Conservation (phyloP, 345 rosid species). For the Ceriops decandra region DNA sequence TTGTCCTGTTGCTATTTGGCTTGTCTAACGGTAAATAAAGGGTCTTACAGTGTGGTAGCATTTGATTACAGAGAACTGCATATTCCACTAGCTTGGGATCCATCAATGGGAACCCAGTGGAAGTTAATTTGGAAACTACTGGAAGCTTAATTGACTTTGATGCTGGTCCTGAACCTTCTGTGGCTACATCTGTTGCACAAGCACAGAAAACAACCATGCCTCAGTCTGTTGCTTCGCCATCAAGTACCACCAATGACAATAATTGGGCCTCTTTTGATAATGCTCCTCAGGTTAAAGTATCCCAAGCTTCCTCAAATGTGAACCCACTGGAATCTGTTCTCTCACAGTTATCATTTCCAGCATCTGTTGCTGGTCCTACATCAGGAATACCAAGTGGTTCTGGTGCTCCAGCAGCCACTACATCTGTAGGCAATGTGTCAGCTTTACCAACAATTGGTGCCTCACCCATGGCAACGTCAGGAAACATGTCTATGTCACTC, state of each 20-base stretch:
- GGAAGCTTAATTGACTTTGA: constrained; percentile 91
- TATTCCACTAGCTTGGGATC: constrained; percentile 67
- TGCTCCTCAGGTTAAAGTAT: constrained; percentile 38
- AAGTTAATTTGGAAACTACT: constrained; percentile 56
- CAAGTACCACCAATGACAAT: constrained; percentile 41
- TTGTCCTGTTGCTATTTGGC: not conserved
- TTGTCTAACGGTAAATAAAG: not conserved
- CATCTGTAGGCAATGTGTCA: constrained; percentile 28
- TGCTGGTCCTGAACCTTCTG: constrained; percentile 68
- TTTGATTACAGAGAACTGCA: constrained; percentile 59
- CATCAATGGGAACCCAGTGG: constrained; percentile 52
- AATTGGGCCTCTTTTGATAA: constrained; percentile 81
- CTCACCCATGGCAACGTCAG: constrained; percentile 24
- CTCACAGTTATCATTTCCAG: constrained; percentile 57
- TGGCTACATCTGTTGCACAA: constrained; percentile 37
- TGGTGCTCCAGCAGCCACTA: constrained; percentile 23
- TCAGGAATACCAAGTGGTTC: constrained; percentile 34
- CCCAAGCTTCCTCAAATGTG: constrained; percentile 51
- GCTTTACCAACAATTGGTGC: constrained; percentile 26
- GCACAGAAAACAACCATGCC: constrained; percentile 33
- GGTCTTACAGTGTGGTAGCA: constrained; percentile 18
- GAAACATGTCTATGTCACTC: constrained; percentile 21
- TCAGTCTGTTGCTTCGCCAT: constrained; percentile 41
- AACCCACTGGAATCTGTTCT: constrained; percentile 74
- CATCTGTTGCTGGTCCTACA: constrained; percentile 45